Base-by-base conservation (phyloP, 106 monocot genomes). In the Triglochin maritima region DNA sequence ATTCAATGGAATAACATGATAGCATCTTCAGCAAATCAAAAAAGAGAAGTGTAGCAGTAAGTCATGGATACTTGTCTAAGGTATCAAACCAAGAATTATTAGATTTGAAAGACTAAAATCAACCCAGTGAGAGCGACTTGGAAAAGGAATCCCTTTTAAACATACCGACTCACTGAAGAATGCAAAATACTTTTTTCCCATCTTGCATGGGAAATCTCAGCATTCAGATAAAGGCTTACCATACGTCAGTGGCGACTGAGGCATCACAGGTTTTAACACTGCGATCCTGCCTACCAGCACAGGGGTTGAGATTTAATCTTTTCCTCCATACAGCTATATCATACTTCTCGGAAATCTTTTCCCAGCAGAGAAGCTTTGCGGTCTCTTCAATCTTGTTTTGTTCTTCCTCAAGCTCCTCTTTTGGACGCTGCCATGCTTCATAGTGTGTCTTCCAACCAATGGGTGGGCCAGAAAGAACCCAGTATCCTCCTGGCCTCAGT, bases 161-260 rank as follows among this genome's bases (percentile, higher is more conserved):
- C n/a, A n/a, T n/a, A n/a, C n/a, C n/a, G n/a, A n/a, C 1, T n/a
- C 4, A 56, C n/a, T 9, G 14, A 57, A 45, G 54, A 47, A 66
- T 46, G 14, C 17, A 47, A 60, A 9, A 17, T 60, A 2, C 62
- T 47, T 46, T n/a, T 17, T 47, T 12, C 13, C 12, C 60, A 61
- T 57, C 57, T 57, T 11, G 29, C 29, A 29, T 29, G 29, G 29
- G 4, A 41, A 41, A n/a, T n/a, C n/a, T n/a, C n/a, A 46, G 41
- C 44, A 13, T 29, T 59, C 17, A 57, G 48, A 48, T 58, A 42
- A 13, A 61, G n/a, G 13, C 17, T 62, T 81, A 85, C 85, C 85
- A 85, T 46, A 85, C 81, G 78, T 85, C 85, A 72, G 71, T 72
- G 17, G 77, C 29, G 58, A 68, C 71, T 65, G 47, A 9, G 42